phyloP scores from a whole-genome alignment of 148 eudicot genomes.

The Arbutus unedo region DNA sequence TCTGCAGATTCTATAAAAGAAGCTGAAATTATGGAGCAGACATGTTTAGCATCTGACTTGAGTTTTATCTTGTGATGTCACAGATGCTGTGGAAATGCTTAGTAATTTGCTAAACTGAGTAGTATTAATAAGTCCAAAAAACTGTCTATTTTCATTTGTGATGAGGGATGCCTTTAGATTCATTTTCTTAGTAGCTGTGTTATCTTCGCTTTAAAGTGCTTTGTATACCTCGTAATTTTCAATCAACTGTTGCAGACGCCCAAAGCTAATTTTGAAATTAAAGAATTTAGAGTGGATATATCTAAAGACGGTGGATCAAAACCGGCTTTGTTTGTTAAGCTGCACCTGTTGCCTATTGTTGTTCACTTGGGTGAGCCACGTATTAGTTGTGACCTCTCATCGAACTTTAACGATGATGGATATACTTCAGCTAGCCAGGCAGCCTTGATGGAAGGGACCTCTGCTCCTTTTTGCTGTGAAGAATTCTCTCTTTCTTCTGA shows the following conservation, averaged over 20 bases:
- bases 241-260: slow-evolving; percentile 60
- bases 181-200: background rate
- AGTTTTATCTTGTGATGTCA: background rate
- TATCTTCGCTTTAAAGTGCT: background rate
- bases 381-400: slow-evolving; percentile 38
- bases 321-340: slow-evolving; percentile 63
- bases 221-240: background rate
- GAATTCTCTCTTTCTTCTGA: slow-evolving; percentile 80
- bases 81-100: background rate
- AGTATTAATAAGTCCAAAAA: background rate
- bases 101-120: slow-evolving; percentile 7
- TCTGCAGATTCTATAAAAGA: slow-evolving; percentile 1
- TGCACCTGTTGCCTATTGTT: slow-evolving; percentile 68
- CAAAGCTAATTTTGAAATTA: slow-evolving; percentile 72
- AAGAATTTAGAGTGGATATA: slow-evolving; percentile 77
- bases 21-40: background rate
- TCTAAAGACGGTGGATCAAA: slow-evolving; percentile 75
- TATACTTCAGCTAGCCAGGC: slow-evolving; percentile 41
- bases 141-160: background rate
- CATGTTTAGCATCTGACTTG: slow-evolving; percentile 7
- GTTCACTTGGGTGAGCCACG: slow-evolving; percentile 67
- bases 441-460: slow-evolving; percentile 41
- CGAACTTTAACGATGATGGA: slow-evolving; percentile 40
- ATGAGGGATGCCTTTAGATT: slow-evolving; percentile 8
- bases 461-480: slow-evolving; percentile 76